phyloP scores from a whole-genome alignment of 2,329 filamentous ascomycete genomes.

The Alternaria triticina region DNA sequence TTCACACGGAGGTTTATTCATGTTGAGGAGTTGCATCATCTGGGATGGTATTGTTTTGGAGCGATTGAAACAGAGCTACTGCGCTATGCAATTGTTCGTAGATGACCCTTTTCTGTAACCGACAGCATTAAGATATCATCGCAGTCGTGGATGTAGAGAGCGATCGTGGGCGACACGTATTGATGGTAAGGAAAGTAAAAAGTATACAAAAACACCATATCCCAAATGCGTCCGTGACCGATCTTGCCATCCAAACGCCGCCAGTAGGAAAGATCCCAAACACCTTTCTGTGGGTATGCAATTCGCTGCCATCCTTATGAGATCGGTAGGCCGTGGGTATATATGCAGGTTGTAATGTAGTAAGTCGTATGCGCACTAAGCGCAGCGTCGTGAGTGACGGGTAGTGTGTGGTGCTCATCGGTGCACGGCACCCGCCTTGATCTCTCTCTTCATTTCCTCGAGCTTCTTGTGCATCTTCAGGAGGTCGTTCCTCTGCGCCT shows the following conservation, averaged over 20 bases:
- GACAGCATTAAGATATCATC: conserved; percentile 19
- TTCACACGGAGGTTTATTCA: not conserved
- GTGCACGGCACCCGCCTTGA: conserved; percentile 49
- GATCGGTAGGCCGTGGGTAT: conserved; percentile 25
- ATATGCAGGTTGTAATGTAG: conserved; percentile 24
- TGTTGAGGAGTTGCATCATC: not conserved
- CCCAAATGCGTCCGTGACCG: conserved; percentile 17
- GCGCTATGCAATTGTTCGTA: conserved; percentile 7
- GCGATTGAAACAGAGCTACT: not conserved
- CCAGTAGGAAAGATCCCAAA: conserved; percentile 12
- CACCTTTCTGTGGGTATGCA: conserved; percentile 26
- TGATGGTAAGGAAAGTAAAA: conserved; percentile 3
- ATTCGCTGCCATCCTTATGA: conserved; percentile 16
- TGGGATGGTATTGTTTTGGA: not conserved
- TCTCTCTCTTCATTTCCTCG: conserved; percentile 64
- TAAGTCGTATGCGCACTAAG: conserved; percentile 15
- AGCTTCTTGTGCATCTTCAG: conserved; percentile 61
- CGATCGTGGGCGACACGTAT: conserved; percentile 2
- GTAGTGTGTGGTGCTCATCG: conserved; percentile 20
- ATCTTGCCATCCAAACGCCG: conserved; percentile 10
- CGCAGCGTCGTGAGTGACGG: conserved; percentile 8
- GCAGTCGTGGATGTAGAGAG: conserved; percentile 18
- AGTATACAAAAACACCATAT: conserved; percentile 15
- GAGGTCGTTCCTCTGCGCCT: conserved; percentile 59
- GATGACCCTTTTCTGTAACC: conserved; percentile 18